Evolutionary conservation across 73 alveolate genomes (phyloP).

Genomic region (Uronychia binucleata): DNA sequence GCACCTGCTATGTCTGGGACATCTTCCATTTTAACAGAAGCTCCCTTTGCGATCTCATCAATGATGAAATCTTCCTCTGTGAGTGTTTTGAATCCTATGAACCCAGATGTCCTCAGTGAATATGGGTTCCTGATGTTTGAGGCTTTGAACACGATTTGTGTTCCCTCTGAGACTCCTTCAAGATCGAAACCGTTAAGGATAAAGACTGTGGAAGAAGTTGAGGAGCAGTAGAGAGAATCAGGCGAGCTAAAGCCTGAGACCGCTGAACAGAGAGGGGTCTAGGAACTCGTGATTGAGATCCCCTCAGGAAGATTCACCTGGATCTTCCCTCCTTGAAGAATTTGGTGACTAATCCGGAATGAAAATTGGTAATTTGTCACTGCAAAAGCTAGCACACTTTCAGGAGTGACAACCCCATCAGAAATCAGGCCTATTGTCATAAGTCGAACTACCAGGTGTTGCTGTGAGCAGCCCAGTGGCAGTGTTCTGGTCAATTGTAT

Average conservation of each 20-base stretch:
- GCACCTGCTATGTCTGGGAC: too few species aligned
- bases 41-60: slow-evolving; percentile 7
- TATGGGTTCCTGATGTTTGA: slow-evolving; percentile 12
- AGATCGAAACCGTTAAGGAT: neutral
- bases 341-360: neutral
- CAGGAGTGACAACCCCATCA: neutral
- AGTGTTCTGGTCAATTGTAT: neutral
- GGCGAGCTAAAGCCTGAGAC: neutral
- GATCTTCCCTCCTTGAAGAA: neutral
- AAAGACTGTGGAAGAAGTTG: neutral
- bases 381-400: neutral
- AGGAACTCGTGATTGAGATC: neutral
- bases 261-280: neutral
- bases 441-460: neutral
- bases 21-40: slow-evolving; percentile 12
- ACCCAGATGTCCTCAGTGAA: slow-evolving; percentile 4
- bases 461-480: neutral
- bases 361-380: neutral
- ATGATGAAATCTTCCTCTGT: slow-evolving; percentile 9
- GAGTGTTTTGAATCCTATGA: slow-evolving; percentile 1
- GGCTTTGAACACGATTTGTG: neutral
- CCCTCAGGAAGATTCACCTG: neutral
- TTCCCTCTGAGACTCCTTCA: neutral
- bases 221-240: neutral
- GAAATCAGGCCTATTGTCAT: neutral